phyloP scores from a whole-genome alignment of 192 early-diverging fungal genomes.

The Entomortierella beljakovae region DNA sequence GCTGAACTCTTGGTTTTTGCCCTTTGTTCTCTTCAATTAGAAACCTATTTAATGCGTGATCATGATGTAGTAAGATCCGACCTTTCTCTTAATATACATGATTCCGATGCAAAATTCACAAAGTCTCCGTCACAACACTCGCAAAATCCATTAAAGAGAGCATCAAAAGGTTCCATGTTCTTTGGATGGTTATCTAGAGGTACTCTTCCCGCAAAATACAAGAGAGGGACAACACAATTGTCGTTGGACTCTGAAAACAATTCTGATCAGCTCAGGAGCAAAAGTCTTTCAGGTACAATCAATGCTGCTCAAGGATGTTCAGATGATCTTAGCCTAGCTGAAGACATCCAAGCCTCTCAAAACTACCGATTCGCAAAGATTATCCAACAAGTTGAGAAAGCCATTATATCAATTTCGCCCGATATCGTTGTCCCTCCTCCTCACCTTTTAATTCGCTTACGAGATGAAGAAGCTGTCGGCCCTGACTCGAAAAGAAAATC shows the following conservation, averaged over 20 bases:
- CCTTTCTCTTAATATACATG: slow-evolving; percentile 14
- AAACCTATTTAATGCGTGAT: slow-evolving; percentile 78
- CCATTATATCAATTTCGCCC: slow-evolving; percentile 84
- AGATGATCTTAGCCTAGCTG: slow-evolving; percentile 9
- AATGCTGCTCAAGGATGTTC: neutral
- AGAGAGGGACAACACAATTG: slow-evolving; percentile 32
- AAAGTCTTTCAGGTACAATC: neutral
- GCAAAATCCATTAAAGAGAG: slow-evolving; percentile 32
- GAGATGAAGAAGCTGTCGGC: slow-evolving; percentile 63
- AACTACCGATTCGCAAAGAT: slow-evolving; percentile 55
- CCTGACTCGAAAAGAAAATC: slow-evolving; percentile 31
- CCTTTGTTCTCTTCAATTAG: slow-evolving; percentile 82
- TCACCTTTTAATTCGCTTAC: slow-evolving; percentile 72
- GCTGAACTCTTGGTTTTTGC: slow-evolving; percentile 80
- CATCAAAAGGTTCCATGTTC: slow-evolving; percentile 46
- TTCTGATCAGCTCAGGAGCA: neutral
- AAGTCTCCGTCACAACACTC: slow-evolving; percentile 20
- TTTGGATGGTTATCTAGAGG: slow-evolving; percentile 49
- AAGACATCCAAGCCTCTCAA: slow-evolving; percentile 47
- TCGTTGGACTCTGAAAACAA: slow-evolving; percentile 3
- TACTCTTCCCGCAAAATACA: slow-evolving; percentile 39
- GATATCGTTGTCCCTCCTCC: slow-evolving; percentile 84
- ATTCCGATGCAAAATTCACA: slow-evolving; percentile 7
- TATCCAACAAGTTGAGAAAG: slow-evolving; percentile 62
- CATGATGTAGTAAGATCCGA: slow-evolving; percentile 65